Conservation (phyloP, 2,329 filamentous ascomycete species). For the Monosporascus sp. region DNA sequence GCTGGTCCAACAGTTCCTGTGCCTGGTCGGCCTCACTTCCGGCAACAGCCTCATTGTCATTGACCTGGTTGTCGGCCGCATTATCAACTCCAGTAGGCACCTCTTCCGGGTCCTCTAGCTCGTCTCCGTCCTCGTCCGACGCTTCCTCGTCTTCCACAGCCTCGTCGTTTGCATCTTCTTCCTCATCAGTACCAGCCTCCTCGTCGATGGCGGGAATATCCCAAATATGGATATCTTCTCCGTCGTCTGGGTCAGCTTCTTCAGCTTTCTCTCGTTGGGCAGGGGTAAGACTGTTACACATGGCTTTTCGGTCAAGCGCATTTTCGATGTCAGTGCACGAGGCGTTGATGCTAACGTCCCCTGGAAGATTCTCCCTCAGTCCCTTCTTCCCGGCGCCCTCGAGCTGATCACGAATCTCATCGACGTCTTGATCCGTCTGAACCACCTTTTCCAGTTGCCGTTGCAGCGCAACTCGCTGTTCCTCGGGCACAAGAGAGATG, state of each 20-base stretch:
- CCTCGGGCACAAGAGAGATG: slow-evolving; percentile 7
- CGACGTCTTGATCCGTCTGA: slow-evolving; percentile 11
- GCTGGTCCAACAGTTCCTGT: too few relatives aligned
- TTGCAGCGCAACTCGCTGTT: slow-evolving; percentile 6
- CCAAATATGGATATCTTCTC: not conserved
- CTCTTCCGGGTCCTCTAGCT: not conserved
- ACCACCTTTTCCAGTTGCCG: slow-evolving; percentile 1
- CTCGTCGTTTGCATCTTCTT: not conserved
- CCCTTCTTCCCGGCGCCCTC: not conserved
- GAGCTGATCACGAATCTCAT: not conserved
- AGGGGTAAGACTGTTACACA: not conserved
- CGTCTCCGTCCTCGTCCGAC: not conserved
- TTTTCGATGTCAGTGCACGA: slow-evolving; percentile 3
- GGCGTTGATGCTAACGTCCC: not conserved
- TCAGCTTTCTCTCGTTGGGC: not conserved
- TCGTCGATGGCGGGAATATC: not conserved
- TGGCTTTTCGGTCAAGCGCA: not conserved
- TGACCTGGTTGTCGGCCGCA: too few relatives aligned
- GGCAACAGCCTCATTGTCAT: too few relatives aligned
- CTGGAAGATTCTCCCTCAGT: not conserved
- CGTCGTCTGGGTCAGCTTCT: not conserved
- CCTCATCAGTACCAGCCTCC: not conserved
- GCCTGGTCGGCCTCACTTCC: too few relatives aligned
- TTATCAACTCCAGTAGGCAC: too few relatives aligned
- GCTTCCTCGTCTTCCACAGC: not conserved